These are phyloP conservation scores for Microcera coccophila DNA, from an alignment of 2,329 filamentous ascomycete species.

Conservation along the genomic window DNA sequence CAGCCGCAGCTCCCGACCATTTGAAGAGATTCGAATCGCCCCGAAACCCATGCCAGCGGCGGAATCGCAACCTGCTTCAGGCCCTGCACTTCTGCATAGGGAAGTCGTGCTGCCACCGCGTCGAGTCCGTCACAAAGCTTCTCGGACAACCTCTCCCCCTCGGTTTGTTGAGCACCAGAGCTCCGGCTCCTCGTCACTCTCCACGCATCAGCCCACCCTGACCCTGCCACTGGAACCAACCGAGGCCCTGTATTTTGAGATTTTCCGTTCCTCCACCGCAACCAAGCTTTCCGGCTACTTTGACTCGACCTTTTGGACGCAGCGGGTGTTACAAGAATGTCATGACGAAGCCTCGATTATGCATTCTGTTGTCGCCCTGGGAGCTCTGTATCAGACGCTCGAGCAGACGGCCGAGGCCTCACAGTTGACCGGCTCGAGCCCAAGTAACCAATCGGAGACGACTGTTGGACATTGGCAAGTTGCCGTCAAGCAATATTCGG, in stretches of 20 bases:
- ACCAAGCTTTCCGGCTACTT: conserved; percentile 64
- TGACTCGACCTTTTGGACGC: conserved; percentile 62
- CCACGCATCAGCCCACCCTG: conserved; percentile 41
- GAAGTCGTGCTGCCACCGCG: conserved; percentile 32
- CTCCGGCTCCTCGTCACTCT: conserved; percentile 26
- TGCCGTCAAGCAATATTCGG: conserved; percentile 57
- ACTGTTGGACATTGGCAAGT: conserved; percentile 54
- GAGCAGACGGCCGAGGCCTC: conserved; percentile 54
- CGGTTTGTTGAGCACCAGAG: neutral
- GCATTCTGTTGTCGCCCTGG: conserved; percentile 63
- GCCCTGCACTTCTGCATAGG: conserved; percentile 15
- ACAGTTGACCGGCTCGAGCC: conserved; percentile 24
- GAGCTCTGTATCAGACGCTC: conserved; percentile 63
- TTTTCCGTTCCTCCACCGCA: conserved; percentile 59
- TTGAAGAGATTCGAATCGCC: conserved; percentile 48
- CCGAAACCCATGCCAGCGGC: conserved; percentile 40
- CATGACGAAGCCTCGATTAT: conserved; percentile 59
- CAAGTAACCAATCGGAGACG: conserved; percentile 24
- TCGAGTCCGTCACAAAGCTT: conserved; percentile 22
- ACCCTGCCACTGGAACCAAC: conserved; percentile 46
- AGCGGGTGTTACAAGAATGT: conserved; percentile 59
- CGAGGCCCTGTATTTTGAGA: conserved; percentile 58
- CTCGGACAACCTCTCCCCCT: conserved; percentile 18
- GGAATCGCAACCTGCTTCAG: conserved; percentile 16
- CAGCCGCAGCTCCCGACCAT: conserved; percentile 43